Base-by-base conservation (phyloP, 805 yeast species). In the Candida patagonica region DNA sequence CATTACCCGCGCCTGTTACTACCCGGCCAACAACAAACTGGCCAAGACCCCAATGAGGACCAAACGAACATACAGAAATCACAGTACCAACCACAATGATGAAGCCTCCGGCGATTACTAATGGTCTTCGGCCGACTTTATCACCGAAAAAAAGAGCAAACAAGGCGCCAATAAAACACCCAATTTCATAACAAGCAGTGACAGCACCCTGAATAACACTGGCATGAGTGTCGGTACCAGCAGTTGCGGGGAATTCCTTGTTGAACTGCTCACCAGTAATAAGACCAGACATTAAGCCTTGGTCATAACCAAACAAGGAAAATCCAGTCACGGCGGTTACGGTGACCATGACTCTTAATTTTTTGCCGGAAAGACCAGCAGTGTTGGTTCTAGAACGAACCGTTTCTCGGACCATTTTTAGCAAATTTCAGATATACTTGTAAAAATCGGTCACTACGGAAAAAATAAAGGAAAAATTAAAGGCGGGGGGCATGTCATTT, bases 21-120 rank as follows among this genome's bases (percentile, higher is more conserved):
- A 79, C 76, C 65, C 94, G 73, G 19, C 85, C 89, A 46, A 80
- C 61, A 39, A 83, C 76, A 44, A 84, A 77, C 57, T 80, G 89
- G 31, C 83, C 88, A 43, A 78, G 61, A 31, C 60, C 60, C 50
- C 50, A 46, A 38, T 46, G 50, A 34, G 47, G 45, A 10, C 47
- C 47, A 52, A 60, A 57, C 34, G 58, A 52, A 13, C 50, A 48
- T 10, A 80, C 71, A 49, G 88, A 87, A 30, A 78, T 44, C 26
- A 73, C 67, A 47, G 81, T 73, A 40, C 89, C 88, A 25, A 77
- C 42, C 23, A 71, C 74, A 67, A 47, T 77, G 59, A 78, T 64
- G 15, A 62, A 16, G 31, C 77, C 64, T 23, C 89, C 88, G 17
- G 62, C 34, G 13, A 76, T 56, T 37, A 81, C 72, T 47, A 76